These are phyloP conservation scores for Pseudofabraea citricarpa DNA, from an alignment of 2,329 filamentous ascomycete genomes.

Conservation along the genomic window DNA sequence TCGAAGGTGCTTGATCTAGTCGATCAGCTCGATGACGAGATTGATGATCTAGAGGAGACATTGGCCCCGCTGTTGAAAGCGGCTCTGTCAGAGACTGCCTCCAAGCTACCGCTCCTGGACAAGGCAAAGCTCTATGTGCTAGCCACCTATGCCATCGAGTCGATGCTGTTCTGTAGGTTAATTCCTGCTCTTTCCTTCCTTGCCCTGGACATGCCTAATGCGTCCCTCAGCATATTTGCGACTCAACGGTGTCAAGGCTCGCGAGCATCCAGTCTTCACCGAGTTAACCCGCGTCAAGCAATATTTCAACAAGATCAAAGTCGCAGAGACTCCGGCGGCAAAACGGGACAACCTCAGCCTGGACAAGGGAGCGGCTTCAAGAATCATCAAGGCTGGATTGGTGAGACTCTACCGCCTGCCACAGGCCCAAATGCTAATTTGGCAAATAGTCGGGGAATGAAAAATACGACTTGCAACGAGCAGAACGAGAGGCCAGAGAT, in stretches of 20 bases:
- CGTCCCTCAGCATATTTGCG: slow-evolving; percentile 60
- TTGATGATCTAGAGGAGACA: slow-evolving; percentile 72
- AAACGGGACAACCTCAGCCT: slow-evolving; percentile 47
- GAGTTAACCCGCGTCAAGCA: slow-evolving; percentile 84
- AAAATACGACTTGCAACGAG: slow-evolving; percentile 43
- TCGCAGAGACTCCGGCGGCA: slow-evolving; percentile 58
- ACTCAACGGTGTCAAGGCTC: slow-evolving; percentile 75
- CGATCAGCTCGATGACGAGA: slow-evolving; percentile 63
- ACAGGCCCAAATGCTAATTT: slow-evolving; percentile 7
- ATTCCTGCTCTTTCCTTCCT: background rate
- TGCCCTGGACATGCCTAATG: slow-evolving; percentile 7
- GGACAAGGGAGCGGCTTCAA: slow-evolving; percentile 71
- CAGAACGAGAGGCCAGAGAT: slow-evolving; percentile 44
- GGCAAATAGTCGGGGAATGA: slow-evolving; percentile 35
- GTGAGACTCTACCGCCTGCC: slow-evolving; percentile 37
- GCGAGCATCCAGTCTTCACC: slow-evolving; percentile 75
- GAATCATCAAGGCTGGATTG: slow-evolving; percentile 79
- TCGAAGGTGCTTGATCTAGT: slow-evolving; percentile 24
- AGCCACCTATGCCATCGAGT: slow-evolving; percentile 83
- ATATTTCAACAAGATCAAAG: slow-evolving; percentile 90
- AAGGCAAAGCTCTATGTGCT: slow-evolving; percentile 92
- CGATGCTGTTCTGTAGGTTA: slow-evolving; percentile 73
- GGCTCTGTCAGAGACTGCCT: slow-evolving; percentile 61
- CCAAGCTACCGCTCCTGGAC: slow-evolving; percentile 84
- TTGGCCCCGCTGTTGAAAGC: slow-evolving; percentile 69